A percentile compares a stretch with the other conserved stretches of the same genome.
phyloP scores from a whole-genome alignment of 2,329 filamentous ascomycete species.

The Tetracladium maxilliforme region DNA sequence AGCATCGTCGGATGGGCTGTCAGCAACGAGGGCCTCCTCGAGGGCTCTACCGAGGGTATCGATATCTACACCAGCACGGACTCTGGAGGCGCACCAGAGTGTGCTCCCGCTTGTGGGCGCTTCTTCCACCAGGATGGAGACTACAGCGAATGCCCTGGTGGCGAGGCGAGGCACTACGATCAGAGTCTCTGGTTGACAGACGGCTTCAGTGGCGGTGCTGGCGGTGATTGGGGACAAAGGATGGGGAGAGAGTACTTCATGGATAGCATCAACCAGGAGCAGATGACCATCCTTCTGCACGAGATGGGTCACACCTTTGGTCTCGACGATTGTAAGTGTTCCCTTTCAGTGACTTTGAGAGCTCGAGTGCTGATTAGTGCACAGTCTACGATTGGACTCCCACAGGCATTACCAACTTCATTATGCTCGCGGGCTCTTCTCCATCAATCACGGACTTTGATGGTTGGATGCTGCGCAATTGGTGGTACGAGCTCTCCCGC shows the following conservation, averaged over 20 bases:
- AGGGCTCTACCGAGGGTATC: slow-evolving; percentile 19
- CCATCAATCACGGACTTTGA: slow-evolving; percentile 29
- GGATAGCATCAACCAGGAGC: slow-evolving; percentile 19
- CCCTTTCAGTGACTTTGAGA: not conserved
- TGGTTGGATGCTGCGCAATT: slow-evolving; percentile 31
- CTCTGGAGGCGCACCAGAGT: slow-evolving; percentile 23
- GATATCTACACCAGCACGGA: slow-evolving; percentile 26
- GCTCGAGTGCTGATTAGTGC: not conserved
- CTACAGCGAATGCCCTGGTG: slow-evolving; percentile 22
- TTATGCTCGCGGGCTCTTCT: slow-evolving; percentile 28
- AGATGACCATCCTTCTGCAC: slow-evolving; percentile 31
- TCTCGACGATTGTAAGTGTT: slow-evolving; percentile 21
- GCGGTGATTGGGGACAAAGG: slow-evolving; percentile 31
- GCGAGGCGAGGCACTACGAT: slow-evolving; percentile 24
- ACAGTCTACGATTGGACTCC: slow-evolving; percentile 26
- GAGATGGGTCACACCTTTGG: slow-evolving; percentile 29
- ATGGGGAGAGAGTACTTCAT: slow-evolving; percentile 28
- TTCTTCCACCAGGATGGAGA: slow-evolving; percentile 28
- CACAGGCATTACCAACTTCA: slow-evolving; percentile 22
- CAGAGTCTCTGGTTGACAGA: slow-evolving; percentile 31
- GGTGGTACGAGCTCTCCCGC: too few relatives aligned
- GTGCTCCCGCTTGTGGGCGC: slow-evolving; percentile 22
- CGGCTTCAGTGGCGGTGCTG: slow-evolving; percentile 25
- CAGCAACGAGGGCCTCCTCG: slow-evolving; percentile 17
- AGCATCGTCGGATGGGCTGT: slow-evolving; percentile 28